Conservation (phyloP, 2,329 filamentous ascomycete genomes). For the Hypoxylon sp. region DNA sequence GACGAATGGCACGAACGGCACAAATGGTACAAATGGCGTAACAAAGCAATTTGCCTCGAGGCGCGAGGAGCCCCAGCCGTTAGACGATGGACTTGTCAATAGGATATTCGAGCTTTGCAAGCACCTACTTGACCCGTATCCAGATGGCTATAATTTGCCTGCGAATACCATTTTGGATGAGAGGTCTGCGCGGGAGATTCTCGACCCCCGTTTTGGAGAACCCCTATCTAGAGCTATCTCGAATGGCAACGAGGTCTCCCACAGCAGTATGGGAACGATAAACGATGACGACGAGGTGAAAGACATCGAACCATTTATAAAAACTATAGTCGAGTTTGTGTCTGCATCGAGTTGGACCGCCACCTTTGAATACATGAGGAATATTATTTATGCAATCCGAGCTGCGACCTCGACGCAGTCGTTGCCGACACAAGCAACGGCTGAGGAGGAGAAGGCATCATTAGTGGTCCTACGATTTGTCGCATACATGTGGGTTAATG, state of each 20-base stretch:
- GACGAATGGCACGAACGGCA: too few species aligned
- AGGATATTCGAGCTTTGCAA: slow-evolving; percentile 66
- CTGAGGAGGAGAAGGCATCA: slow-evolving; percentile 61
- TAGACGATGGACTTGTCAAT: slow-evolving; percentile 61
- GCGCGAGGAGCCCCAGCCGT: slow-evolving; percentile 47
- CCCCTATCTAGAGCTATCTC: slow-evolving; percentile 39
- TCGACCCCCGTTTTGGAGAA: slow-evolving; percentile 44
- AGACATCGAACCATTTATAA: slow-evolving; percentile 64
- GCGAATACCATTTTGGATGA: slow-evolving; percentile 67
- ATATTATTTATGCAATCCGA: slow-evolving; percentile 60
- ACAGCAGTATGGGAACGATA: slow-evolving; percentile 47
- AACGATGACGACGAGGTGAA: slow-evolving; percentile 49
- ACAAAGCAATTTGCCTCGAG: too few species aligned
- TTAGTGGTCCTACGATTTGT: slow-evolving; percentile 66
- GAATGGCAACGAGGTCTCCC: slow-evolving; percentile 49
- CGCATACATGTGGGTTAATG: slow-evolving; percentile 71
- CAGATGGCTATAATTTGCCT: slow-evolving; percentile 65
- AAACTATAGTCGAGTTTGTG: slow-evolving; percentile 68
- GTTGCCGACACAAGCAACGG: slow-evolving; percentile 49
- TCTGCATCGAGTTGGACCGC: slow-evolving; percentile 70
- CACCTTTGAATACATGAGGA: slow-evolving; percentile 67
- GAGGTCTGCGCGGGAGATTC: slow-evolving; percentile 51
- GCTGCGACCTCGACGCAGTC: slow-evolving; percentile 53
- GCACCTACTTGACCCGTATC: slow-evolving; percentile 64
- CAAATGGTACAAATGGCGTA: too few species aligned